A percentile compares a stretch with the other conserved stretches of the same genome.
Evolutionary conservation across 805 yeast species (phyloP).

Genomic region (Barnettozyma californica): DNA sequence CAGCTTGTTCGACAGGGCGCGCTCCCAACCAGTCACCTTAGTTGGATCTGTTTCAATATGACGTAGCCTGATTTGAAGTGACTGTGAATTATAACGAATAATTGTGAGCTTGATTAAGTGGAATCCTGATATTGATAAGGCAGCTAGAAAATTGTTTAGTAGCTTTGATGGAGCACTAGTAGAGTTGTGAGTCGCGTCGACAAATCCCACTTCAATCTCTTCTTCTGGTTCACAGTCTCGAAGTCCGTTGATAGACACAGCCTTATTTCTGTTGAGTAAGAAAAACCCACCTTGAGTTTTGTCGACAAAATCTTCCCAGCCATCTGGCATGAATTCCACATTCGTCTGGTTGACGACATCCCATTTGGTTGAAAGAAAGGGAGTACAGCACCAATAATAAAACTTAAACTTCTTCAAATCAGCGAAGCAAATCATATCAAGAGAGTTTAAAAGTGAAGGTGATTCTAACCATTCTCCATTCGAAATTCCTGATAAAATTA

Average conservation of each 20-base stretch:
- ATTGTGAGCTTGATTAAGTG: constrained; percentile 34
- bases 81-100: constrained; percentile 30
- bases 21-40: constrained; percentile 84
- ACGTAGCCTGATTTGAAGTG: constrained; percentile 26
- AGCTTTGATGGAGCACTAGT: constrained; percentile 42
- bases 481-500: constrained; percentile 26
- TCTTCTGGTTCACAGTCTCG: constrained; percentile 1
- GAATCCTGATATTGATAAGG: constrained; percentile 34
- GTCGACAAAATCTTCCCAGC: constrained; percentile 12
- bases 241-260: constrained; percentile 16
- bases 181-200: constrained; percentile 33
- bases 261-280: constrained; percentile 17
- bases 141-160: constrained; percentile 52
- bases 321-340: constrained; percentile 10
- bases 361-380: constrained; percentile 58
- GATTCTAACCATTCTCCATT: constrained; percentile 31
- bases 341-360: constrained; percentile 2
- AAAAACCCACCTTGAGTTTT: constrained; percentile 24
- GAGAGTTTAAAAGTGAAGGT: constrained; percentile 38
- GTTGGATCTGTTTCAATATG: constrained; percentile 11
- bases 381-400: constrained; percentile 86
- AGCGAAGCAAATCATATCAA: constrained; percentile 63
- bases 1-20: constrained; percentile 64
- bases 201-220: constrained; percentile 25
- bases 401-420: constrained; percentile 87